Evolutionary conservation across 805 yeast species (phyloP).

Genomic region (Isabelozyma pseudorhagii): DNA sequence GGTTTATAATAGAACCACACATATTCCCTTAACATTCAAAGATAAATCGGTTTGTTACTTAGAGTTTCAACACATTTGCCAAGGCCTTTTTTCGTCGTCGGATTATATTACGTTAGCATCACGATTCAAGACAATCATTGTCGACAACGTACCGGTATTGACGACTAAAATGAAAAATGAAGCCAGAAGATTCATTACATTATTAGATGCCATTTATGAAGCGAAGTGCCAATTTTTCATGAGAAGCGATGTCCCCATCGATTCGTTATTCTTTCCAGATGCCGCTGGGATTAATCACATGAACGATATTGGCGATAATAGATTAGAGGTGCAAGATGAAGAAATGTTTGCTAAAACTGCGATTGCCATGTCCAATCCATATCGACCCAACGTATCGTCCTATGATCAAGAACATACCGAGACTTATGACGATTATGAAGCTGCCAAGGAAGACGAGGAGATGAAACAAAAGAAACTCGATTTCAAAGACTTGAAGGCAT

Average conservation of each 20-base stretch:
- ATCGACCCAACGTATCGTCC: conserved; percentile 64
- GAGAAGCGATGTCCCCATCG: conserved; percentile 47
- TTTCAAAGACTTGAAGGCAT: conserved; percentile 49
- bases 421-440: conserved; percentile 29
- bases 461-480: conserved; percentile 11
- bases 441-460: conserved; percentile 5
- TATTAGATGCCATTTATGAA: conserved; percentile 69
- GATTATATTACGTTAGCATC: conserved; percentile 71
- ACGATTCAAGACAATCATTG: conserved; percentile 50
- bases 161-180: conserved; percentile 58
- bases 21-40: conserved; percentile 40
- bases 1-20: conserved; percentile 56
- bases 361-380: conserved; percentile 59
- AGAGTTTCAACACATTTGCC: conserved; percentile 54
- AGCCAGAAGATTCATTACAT: conserved; percentile 64
- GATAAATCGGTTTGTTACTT: conserved; percentile 43
- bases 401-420: conserved; percentile 49
- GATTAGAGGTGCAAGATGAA: conserved; percentile 53
- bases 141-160: conserved; percentile 61
- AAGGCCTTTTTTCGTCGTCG: conserved; percentile 57
- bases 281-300: conserved; percentile 11
- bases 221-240: conserved; percentile 59
- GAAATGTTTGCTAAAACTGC: conserved; percentile 68
- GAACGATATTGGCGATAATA: conserved; percentile 19
- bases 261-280: conserved; percentile 63